A percentile compares a stretch with the other conserved stretches of the same genome.
These are phyloP conservation scores for Cercospora janseana DNA, from an alignment of 2,329 filamentous ascomycete species.

Conservation along the genomic window DNA sequence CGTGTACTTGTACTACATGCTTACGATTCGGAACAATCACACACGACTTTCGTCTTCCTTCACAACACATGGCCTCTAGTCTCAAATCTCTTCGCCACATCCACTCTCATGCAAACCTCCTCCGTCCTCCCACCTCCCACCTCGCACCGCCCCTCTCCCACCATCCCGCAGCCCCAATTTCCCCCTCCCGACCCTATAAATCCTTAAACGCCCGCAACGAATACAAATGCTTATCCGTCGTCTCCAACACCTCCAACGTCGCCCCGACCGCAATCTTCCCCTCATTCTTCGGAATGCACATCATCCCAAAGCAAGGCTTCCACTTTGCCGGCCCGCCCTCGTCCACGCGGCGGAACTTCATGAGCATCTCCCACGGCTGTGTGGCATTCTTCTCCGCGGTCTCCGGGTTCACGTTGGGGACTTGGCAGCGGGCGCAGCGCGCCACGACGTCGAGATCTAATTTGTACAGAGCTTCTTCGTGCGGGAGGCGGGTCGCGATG, in stretches of 20 bases:
- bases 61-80: too few species aligned
- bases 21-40: too few species aligned
- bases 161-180: background rate
- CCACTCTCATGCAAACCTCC: too few species aligned
- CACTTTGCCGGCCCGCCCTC: conserved; percentile 59
- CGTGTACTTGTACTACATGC: too few species aligned
- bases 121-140: too few species aligned
- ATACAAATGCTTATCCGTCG: conserved; percentile 59
- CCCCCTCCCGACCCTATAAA: conserved; percentile 26
- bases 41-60: too few species aligned
- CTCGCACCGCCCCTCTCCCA: background rate
- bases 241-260: conserved; percentile 57
- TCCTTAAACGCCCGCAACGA: conserved; percentile 38
- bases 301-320: conserved; percentile 67
- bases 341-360: conserved; percentile 61
- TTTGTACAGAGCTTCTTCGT: conserved; percentile 37
- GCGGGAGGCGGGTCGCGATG: conserved; percentile 40
- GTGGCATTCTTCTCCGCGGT: conserved; percentile 58
- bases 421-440: conserved; percentile 60
- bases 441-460: conserved; percentile 58
- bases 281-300: conserved; percentile 58
- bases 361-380: conserved; percentile 62
- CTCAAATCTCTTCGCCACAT: too few species aligned
- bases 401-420: conserved; percentile 64
- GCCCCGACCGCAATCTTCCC: conserved; percentile 58